Conservation (phyloP, 2,329 filamentous ascomycete genomes). For the Cladosporium halotolerans region DNA sequence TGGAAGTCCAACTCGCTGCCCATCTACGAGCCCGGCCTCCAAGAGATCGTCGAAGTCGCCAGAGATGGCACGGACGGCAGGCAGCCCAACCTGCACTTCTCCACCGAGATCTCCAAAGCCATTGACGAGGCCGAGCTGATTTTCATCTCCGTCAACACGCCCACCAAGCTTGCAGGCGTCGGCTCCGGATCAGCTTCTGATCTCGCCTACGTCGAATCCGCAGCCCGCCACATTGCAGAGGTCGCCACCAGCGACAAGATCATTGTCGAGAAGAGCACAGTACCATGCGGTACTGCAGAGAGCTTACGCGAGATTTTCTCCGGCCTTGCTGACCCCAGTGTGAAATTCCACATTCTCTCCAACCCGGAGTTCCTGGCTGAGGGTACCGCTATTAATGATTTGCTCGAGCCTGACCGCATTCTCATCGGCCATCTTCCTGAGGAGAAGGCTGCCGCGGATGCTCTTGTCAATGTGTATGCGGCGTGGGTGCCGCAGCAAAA, state of each 20-base stretch:
- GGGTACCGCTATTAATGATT: constrained; percentile 65
- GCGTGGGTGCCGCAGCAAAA: constrained; percentile 61
- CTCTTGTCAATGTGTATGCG: constrained; percentile 60
- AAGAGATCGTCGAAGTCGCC: constrained; percentile 59
- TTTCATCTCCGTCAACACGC: constrained; percentile 72
- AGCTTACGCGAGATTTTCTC: constrained; percentile 10
- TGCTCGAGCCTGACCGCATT: constrained; percentile 64
- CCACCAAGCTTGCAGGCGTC: constrained; percentile 63
- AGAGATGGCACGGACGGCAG: constrained; percentile 42
- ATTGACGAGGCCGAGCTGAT: constrained; percentile 65
- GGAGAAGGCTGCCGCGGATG: constrained; percentile 56
- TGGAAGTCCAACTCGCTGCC: constrained; percentile 72
- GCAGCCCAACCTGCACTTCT: constrained; percentile 64
- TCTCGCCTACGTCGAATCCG: constrained; percentile 64
- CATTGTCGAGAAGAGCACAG: constrained; percentile 75
- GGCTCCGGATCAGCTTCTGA: constrained; percentile 67
- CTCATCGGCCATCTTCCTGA: constrained; percentile 63
- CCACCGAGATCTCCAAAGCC: constrained; percentile 55
- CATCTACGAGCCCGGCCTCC: constrained; percentile 66
- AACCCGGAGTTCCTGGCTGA: constrained; percentile 77
- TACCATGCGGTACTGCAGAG: constrained; percentile 61
- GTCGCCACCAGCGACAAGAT: constrained; percentile 63
- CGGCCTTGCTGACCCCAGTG: constrained; percentile 6
- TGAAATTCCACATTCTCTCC: constrained; percentile 68
- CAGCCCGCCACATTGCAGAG: constrained; percentile 45